phyloP scores from a whole-genome alignment of 1,139 yeast species.

The Groenewaldozyma auringiensis region DNA sequence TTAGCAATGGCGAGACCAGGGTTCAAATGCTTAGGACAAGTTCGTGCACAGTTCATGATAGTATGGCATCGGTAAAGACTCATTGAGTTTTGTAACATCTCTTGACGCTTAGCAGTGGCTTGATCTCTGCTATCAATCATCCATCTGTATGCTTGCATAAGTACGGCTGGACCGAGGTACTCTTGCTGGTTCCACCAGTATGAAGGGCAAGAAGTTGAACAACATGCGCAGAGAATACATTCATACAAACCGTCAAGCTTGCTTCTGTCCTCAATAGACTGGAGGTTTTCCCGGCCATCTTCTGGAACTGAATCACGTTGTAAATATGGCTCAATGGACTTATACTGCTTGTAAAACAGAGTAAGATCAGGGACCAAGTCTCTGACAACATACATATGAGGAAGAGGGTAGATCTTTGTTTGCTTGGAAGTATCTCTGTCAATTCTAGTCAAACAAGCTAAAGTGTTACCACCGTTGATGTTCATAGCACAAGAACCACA shows the following conservation, averaged over 20 bases:
- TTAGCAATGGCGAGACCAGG: conserved; percentile 98
- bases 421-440: conserved; percentile 71
- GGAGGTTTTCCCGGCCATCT: conserved; percentile 91
- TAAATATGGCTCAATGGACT: conserved; percentile 93
- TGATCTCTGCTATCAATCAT: conserved; percentile 95
- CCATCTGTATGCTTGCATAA: conserved; percentile 99
- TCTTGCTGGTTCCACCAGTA: conserved; percentile 99
- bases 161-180: conserved; percentile 96
- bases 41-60: conserved; percentile 94
- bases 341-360: conserved; percentile 95
- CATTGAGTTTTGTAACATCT: conserved; percentile 94
- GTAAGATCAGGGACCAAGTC: conserved; percentile 98
- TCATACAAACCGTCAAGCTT: conserved; percentile 96
- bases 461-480: conserved; percentile 93
- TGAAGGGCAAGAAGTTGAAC: conserved; percentile 98
- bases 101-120: conserved; percentile 73
- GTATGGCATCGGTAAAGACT: conserved; percentile 98
- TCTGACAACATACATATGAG: conserved; percentile 96
- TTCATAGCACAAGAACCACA: conserved; percentile 99
- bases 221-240: conserved; percentile 97
- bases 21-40: conserved; percentile 98
- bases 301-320: conserved; percentile 76
- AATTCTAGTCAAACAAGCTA: conserved; percentile 93
- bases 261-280: conserved; percentile 87
- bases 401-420: conserved; percentile 88